Evolutionary conservation across 2,329 filamentous ascomycete species (phyloP).

Genomic region (Pseudopithomyces maydicus): DNA sequence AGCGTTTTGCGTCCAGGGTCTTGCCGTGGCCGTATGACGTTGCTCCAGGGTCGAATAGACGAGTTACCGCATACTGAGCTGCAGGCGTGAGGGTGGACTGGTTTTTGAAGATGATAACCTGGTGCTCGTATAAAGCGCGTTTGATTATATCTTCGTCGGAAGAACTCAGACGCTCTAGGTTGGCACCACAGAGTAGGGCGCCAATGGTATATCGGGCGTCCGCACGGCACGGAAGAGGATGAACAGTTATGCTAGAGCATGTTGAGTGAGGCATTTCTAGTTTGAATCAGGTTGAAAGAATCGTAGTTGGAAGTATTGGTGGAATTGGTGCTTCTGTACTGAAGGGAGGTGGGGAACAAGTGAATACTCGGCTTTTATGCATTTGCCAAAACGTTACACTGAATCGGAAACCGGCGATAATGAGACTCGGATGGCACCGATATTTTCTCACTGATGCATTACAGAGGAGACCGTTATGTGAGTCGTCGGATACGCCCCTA

Average conservation of each 20-base stretch:
- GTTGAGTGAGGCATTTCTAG: slow-evolving; percentile 28
- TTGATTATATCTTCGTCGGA: slow-evolving; percentile 68
- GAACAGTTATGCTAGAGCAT: slow-evolving; percentile 20
- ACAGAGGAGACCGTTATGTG: background rate
- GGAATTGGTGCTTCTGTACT: background rate
- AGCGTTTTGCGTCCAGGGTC: slow-evolving; percentile 68
- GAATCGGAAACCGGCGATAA: background rate
- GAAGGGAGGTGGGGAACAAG: background rate
- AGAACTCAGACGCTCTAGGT: slow-evolving; percentile 68
- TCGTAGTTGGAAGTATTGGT: background rate
- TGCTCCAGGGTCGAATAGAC: slow-evolving; percentile 70
- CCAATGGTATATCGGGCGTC: slow-evolving; percentile 58
- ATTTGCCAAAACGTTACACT: too few relatives aligned
- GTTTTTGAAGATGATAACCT: slow-evolving; percentile 73
- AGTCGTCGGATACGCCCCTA: background rate
- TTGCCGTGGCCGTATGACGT: slow-evolving; percentile 76
- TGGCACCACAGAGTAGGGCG: slow-evolving; percentile 61
- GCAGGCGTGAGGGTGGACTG: slow-evolving; percentile 68
- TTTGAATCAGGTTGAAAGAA: background rate
- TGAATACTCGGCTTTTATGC: background rate
- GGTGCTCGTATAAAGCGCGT: slow-evolving; percentile 69
- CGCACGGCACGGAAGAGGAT: slow-evolving; percentile 19
- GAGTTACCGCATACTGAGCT: slow-evolving; percentile 75
- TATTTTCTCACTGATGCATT: background rate
- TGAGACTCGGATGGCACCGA: background rate